Percentiles rank a stretch among this genome's conserved stretches.
Conservation (phyloP, 2,329 filamentous ascomycete species). For the Zymoseptoria passerinii region DNA sequence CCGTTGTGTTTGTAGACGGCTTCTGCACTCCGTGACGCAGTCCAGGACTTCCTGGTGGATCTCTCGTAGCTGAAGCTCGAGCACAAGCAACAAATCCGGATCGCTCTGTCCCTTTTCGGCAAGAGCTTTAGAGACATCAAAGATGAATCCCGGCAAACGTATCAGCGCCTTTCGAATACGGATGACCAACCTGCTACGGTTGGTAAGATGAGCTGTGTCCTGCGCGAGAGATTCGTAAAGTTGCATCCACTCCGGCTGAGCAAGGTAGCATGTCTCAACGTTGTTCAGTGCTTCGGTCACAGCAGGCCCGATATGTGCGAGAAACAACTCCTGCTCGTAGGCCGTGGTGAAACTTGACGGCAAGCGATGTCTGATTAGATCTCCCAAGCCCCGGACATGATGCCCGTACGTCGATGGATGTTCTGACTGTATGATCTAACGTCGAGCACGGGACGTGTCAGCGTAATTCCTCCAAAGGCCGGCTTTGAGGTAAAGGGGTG, state of each 20-base stretch:
- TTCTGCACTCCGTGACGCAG: too few relatives aligned
- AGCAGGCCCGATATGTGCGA: slow-evolving; percentile 30
- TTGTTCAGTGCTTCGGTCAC: slow-evolving; percentile 19
- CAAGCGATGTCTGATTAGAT: slow-evolving; percentile 27
- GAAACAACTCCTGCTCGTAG: slow-evolving; percentile 32
- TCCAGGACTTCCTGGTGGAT: too few relatives aligned
- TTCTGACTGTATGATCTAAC: too few relatives aligned
- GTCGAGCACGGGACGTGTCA: too few relatives aligned
- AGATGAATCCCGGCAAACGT: too few relatives aligned
- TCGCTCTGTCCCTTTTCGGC: too few relatives aligned
- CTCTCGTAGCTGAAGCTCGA: too few relatives aligned
- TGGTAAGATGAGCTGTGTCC: slow-evolving; percentile 13
- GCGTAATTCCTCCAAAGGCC: too few relatives aligned
- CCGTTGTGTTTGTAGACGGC: too few relatives aligned
- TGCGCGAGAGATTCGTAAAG: slow-evolving; percentile 17
- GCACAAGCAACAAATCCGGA: too few relatives aligned
- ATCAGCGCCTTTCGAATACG: slow-evolving; percentile 10
- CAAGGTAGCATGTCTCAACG: slow-evolving; percentile 25
- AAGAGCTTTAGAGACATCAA: too few relatives aligned
- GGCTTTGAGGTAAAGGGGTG: too few relatives aligned
- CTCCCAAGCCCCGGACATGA: slow-evolving; percentile 28
- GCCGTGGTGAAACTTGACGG: slow-evolving; percentile 27
- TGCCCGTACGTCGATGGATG: slow-evolving; percentile 2
- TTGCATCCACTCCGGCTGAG: slow-evolving; percentile 24
- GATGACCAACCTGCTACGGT: slow-evolving; percentile 19